Evolutionary conservation across 2,329 filamentous ascomycete species (phyloP).

Genomic region (Cladophialophora exuberans): DNA sequence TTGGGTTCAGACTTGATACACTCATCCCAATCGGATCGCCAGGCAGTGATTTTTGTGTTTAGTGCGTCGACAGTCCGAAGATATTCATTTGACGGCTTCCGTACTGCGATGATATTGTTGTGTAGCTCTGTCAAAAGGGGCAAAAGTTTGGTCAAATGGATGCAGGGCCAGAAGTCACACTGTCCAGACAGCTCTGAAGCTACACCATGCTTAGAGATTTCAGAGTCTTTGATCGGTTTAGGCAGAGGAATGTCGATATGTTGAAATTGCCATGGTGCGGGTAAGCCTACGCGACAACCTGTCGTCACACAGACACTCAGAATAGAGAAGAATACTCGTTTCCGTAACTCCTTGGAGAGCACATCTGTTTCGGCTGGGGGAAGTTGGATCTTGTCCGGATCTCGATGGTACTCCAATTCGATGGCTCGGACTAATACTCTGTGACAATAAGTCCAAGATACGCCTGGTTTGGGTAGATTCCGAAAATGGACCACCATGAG

Average conservation of each 20-base stretch:
- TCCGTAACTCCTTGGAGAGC: constrained; percentile 76
- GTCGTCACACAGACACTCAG: constrained; percentile 69
- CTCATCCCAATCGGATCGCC: constrained; percentile 66
- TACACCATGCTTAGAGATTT: constrained; percentile 67
- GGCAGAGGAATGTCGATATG: constrained; percentile 76
- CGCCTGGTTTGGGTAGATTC: constrained; percentile 77
- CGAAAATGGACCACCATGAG: constrained; percentile 74
- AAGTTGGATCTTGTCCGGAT: constrained; percentile 61
- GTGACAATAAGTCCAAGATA: constrained; percentile 69
- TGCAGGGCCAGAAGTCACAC: constrained; percentile 69
- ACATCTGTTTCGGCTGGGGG: constrained; percentile 46
- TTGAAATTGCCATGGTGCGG: constrained; percentile 72
- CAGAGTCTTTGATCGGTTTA: constrained; percentile 70
- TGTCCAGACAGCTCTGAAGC: constrained; percentile 58
- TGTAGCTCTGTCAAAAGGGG: constrained; percentile 75
- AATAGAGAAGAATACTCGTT: constrained; percentile 76
- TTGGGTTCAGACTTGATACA: constrained; percentile 48
- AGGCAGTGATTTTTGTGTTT: constrained; percentile 66
- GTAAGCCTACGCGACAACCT: constrained; percentile 74
- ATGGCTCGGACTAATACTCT: constrained; percentile 70
- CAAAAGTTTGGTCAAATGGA: constrained; percentile 67
- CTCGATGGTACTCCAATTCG: constrained; percentile 75
- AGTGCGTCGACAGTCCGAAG: constrained; percentile 64
- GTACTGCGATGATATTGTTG: constrained; percentile 73
- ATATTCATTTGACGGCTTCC: constrained; percentile 66